Conservation (phyloP, 345 rosid species). For the Hibiscus tridactylites region DNA sequence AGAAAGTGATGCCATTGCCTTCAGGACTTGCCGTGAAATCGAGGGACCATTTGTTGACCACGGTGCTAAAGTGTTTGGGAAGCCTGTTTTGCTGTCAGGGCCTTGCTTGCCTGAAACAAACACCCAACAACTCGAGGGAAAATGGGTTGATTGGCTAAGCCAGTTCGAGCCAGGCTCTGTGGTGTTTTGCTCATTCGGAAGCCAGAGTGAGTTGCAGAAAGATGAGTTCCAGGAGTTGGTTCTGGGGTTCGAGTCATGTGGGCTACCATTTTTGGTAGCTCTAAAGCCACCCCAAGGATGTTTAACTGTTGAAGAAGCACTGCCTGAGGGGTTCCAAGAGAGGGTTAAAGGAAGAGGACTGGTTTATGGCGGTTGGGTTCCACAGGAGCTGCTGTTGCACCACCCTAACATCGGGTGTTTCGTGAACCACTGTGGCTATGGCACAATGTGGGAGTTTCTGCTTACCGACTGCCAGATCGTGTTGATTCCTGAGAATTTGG, state of each 20-base stretch:
- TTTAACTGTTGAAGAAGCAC: not conserved
- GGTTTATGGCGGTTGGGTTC: not conserved
- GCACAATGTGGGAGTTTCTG: slow-evolving; percentile 2
- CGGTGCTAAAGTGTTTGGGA: slow-evolving; percentile 1
- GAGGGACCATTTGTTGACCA: slow-evolving; percentile 36
- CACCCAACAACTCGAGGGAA: slow-evolving; percentile 12
- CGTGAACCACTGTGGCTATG: not conserved
- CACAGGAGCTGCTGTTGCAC: not conserved
- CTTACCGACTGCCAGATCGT: not conserved
- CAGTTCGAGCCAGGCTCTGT: slow-evolving; percentile 20
- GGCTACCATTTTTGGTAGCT: not conserved
- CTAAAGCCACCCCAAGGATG: not conserved
- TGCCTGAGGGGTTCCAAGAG: not conserved
- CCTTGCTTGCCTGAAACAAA: slow-evolving; percentile 38
- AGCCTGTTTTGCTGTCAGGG: slow-evolving; percentile 32
- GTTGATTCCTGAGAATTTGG: not conserved
- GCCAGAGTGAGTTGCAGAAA: slow-evolving; percentile 6
- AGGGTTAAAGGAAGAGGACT: slow-evolving; percentile 4
- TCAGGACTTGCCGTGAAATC: slow-evolving; percentile 30
- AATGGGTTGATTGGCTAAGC: slow-evolving; percentile 31
- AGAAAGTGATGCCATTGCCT: slow-evolving; percentile 29
- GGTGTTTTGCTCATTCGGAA: slow-evolving; percentile 28
- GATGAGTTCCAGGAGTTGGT: not conserved
- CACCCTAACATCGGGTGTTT: not conserved
- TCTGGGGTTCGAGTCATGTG: not conserved